phyloP scores from a whole-genome alignment of 2,329 filamentous ascomycete species.

The Colletotrichum graminicola region DNA sequence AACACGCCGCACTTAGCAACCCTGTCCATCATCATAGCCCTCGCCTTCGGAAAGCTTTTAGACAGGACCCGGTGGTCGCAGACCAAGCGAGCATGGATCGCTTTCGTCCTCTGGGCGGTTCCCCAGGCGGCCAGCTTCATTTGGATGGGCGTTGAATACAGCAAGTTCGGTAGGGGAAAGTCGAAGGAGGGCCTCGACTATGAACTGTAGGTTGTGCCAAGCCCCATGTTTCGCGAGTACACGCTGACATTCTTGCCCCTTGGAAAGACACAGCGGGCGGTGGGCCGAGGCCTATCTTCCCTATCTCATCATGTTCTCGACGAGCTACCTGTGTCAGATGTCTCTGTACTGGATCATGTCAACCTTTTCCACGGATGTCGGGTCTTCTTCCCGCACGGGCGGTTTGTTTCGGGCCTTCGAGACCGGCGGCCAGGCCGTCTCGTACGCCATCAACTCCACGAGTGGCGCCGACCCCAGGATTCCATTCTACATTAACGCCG shows the following conservation, averaged over 20 bases:
- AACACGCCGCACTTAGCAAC: not conserved
- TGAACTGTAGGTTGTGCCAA: not conserved
- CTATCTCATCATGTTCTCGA: conserved; percentile 29
- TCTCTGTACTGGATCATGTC: conserved; percentile 54
- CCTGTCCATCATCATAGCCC: conserved; percentile 23
- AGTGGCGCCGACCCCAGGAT: conserved; percentile 22
- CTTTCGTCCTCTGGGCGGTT: conserved; percentile 19
- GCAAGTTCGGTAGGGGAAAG: conserved; percentile 21
- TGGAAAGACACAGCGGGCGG: conserved; percentile 16
- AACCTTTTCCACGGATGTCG: conserved; percentile 51
- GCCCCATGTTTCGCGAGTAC: too few relatives aligned
- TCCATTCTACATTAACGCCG: conserved; percentile 13
- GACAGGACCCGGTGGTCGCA: conserved; percentile 30
- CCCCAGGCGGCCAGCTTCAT: conserved; percentile 28
- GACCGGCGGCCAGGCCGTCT: conserved; percentile 49
- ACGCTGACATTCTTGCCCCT: not conserved
- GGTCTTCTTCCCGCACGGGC: conserved; percentile 48
- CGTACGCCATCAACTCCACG: conserved; percentile 49
- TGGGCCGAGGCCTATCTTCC: conserved; percentile 35
- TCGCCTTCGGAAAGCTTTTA: conserved; percentile 20
- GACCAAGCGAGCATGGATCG: conserved; percentile 25
- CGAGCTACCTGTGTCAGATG: conserved; percentile 30
- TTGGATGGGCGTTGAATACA: conserved; percentile 36
- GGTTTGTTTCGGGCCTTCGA: conserved; percentile 49
- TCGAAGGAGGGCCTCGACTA: conserved; percentile 18